These are phyloP conservation scores for Boletus patriciae DNA, from an alignment of 768 basidiomycete genomes.

Conservation along the genomic window DNA sequence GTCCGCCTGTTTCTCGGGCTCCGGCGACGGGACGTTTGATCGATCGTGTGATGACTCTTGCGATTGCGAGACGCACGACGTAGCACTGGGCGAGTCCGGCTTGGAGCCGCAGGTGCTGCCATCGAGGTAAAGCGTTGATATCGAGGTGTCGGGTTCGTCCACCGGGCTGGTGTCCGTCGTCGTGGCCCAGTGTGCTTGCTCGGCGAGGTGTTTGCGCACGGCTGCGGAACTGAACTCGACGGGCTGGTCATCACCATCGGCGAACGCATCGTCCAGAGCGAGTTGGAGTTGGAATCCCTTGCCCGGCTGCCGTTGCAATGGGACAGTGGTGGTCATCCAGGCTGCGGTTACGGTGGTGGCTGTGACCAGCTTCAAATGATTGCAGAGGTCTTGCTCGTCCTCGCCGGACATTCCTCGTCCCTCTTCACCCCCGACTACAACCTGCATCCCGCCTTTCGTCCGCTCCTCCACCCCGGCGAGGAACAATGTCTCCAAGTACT, in stretches of 20 bases:
- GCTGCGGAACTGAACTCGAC: slow-evolving; percentile 59
- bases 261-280: slow-evolving; percentile 69
- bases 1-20: not conserved
- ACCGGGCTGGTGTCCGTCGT: slow-evolving; percentile 36
- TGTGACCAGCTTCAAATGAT: slow-evolving; percentile 55
- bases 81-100: slow-evolving; percentile 16
- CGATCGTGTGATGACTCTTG: slow-evolving; percentile 16
- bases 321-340: slow-evolving; percentile 17
- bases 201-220: slow-evolving; percentile 63
- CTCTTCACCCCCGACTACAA: slow-evolving; percentile 65
- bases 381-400: slow-evolving; percentile 81
- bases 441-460: slow-evolving; percentile 61
- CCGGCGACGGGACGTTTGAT: slow-evolving; percentile 28
- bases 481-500: slow-evolving; percentile 80
- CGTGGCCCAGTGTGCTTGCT: slow-evolving; percentile 40
- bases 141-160: slow-evolving; percentile 43
- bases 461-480: slow-evolving; percentile 88
- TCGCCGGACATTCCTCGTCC: slow-evolving; percentile 85
- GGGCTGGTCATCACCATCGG: slow-evolving; percentile 48
- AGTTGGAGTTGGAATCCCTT: slow-evolving; percentile 30
- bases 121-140: slow-evolving; percentile 61
- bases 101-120: slow-evolving; percentile 24
- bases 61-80: slow-evolving; percentile 24
- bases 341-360: slow-evolving; percentile 7
- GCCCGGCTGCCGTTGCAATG: slow-evolving; percentile 27